Conservation (phyloP, 73 alveolate genomes). For the Paramecium sexaurelia region DNA sequence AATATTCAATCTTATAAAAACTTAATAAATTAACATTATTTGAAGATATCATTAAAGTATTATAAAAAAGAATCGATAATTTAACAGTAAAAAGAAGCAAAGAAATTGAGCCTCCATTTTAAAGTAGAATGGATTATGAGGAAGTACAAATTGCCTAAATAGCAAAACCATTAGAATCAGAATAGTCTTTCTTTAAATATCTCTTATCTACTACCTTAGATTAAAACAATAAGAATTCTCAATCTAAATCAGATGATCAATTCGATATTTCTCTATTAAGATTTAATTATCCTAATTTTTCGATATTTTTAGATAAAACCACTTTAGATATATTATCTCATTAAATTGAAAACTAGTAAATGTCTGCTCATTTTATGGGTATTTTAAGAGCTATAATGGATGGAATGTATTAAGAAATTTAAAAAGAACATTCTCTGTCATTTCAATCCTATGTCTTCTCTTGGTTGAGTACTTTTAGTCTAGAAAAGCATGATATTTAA, state of each 20-base stretch:
- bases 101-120: neutral
- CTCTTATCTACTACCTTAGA: neutral
- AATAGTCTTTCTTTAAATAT: neutral
- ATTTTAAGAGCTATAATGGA: neutral
- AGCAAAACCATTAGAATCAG: neutral
- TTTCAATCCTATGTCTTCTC: neutral
- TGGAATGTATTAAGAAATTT: neutral
- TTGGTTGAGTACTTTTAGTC: neutral
- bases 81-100: slow-evolving; percentile 17
- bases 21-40: neutral
- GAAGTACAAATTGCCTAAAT: neutral
- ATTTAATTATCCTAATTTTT: neutral
- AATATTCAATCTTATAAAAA: neutral
- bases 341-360: neutral
- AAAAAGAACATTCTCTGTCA: neutral
- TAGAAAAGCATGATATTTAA: neutral
- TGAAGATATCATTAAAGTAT: neutral
- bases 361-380: neutral
- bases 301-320: neutral
- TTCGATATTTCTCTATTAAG: neutral
- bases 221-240: neutral
- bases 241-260: neutral
- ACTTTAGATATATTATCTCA: neutral
- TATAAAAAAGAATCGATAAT: neutral
- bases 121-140: neutral